Conservation (phyloP, 2,329 filamentous ascomycete species). For the Hypoxylon sp. region DNA sequence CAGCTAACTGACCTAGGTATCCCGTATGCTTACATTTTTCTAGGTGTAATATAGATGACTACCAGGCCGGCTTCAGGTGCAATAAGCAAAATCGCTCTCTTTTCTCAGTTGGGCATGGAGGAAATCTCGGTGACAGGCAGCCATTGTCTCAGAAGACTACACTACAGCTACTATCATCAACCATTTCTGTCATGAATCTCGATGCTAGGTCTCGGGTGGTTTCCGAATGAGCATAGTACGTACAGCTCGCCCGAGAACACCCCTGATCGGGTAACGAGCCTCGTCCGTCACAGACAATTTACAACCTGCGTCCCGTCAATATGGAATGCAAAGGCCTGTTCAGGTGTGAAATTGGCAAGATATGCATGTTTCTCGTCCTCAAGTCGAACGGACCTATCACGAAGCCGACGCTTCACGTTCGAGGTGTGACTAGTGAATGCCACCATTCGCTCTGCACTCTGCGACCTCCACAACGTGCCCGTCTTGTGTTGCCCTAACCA, state of each 20-base stretch:
- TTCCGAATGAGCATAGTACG: constrained; percentile 22
- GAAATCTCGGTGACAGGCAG: constrained; percentile 7
- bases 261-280: constrained; percentile 33
- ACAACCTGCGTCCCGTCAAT: constrained; percentile 36
- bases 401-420: constrained; percentile 35
- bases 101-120: constrained; percentile 11
- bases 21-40: constrained; percentile 20
- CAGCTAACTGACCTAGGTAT: constrained; percentile 16
- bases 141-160: constrained; percentile 2
- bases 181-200: constrained; percentile 23
- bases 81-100: constrained; percentile 17
- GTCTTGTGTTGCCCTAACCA: constrained; percentile 44
- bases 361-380: constrained; percentile 41
- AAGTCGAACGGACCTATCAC: constrained; percentile 35
- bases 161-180: constrained; percentile 15
- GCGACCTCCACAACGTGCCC: constrained; percentile 34
- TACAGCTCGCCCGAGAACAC: constrained; percentile 16
- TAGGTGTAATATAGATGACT: constrained; percentile 1
- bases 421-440: constrained; percentile 36
- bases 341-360: constrained; percentile 29
- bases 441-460: constrained; percentile 30
- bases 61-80: constrained; percentile 4
- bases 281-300: constrained; percentile 29
- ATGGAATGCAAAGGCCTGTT: constrained; percentile 19
- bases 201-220: constrained; percentile 29